Percentiles rank a stretch among this genome's conserved stretches.
Evolutionary conservation across 2,329 filamentous ascomycete genomes (phyloP).

Genomic region (Oidium heveae): DNA sequence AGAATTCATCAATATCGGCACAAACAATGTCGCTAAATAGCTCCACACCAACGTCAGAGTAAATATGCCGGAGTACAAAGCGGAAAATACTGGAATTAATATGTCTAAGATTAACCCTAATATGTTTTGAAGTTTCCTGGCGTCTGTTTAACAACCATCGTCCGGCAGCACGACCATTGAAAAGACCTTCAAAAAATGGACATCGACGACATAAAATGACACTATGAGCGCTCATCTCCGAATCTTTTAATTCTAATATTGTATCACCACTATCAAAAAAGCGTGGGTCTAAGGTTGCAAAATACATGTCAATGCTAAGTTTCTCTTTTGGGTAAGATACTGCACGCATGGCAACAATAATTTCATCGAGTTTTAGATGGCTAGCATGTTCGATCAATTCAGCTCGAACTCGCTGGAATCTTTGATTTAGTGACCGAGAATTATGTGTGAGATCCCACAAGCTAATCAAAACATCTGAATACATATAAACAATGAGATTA

Average conservation of each 20-base stretch:
- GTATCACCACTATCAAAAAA: conserved; percentile 68
- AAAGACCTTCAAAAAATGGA: conserved; percentile 78
- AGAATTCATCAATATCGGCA: conserved; percentile 53
- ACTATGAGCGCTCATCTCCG: conserved; percentile 52
- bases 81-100: conserved; percentile 48
- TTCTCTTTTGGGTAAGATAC: conserved; percentile 40
- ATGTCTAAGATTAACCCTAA: conserved; percentile 63
- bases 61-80: conserved; percentile 58
- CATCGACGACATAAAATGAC: conserved; percentile 58
- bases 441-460: conserved; percentile 58
- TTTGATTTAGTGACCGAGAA: conserved; percentile 24
- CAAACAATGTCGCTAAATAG: conserved; percentile 57
- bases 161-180: conserved; percentile 65
- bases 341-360: conserved; percentile 45
- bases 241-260: conserved; percentile 50
- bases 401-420: conserved; percentile 50
- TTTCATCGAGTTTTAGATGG: conserved; percentile 38
- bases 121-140: conserved; percentile 21
- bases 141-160: conserved; percentile 56
- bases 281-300: conserved; percentile 37
- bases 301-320: conserved; percentile 42
- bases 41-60: conserved; percentile 56
- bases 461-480: conserved; percentile 56
- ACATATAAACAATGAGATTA: conserved; percentile 56
- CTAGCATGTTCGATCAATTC: conserved; percentile 76